Evolutionary conservation across 2,329 filamentous ascomycete species (phyloP).

Genomic region (Pseudogymnoascus sp.): DNA sequence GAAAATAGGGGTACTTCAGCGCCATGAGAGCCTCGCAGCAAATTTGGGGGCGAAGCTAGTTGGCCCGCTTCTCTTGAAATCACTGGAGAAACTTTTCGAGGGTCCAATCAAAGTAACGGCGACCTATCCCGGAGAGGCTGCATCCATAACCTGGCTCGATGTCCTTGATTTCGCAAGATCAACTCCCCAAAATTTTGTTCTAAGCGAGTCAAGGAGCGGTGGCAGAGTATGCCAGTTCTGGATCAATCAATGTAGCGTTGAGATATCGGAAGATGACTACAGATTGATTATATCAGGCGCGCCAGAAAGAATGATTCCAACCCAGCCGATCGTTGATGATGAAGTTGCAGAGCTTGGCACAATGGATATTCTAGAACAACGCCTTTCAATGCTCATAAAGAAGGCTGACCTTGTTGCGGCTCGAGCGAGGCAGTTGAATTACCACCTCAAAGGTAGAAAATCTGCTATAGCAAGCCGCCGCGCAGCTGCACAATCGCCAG

Average conservation of each 20-base stretch:
- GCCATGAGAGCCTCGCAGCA: constrained; percentile 78
- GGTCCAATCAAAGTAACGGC: constrained; percentile 52
- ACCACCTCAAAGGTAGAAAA: constrained; percentile 65
- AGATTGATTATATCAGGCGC: constrained; percentile 74
- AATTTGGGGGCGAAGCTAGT: constrained; percentile 77
- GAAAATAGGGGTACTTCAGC: constrained; percentile 59
- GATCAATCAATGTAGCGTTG: constrained; percentile 70
- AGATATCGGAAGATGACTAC: constrained; percentile 84
- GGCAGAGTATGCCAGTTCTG: constrained; percentile 70
- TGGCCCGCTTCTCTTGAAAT: constrained; percentile 73
- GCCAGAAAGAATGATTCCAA: constrained; percentile 71
- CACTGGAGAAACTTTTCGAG: constrained; percentile 79
- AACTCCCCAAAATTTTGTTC: constrained; percentile 67
- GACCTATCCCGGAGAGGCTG: constrained; percentile 47
- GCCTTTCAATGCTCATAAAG: constrained; percentile 67
- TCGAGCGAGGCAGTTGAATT: constrained; percentile 68
- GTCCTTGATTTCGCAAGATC: constrained; percentile 76
- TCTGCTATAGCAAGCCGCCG: constrained; percentile 62
- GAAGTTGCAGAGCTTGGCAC: constrained; percentile 79
- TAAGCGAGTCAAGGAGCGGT: constrained; percentile 61
- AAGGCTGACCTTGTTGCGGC: constrained; percentile 68
- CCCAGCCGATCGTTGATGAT: constrained; percentile 74
- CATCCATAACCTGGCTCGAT: constrained; percentile 70
- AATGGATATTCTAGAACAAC: constrained; percentile 73
- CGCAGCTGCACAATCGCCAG: constrained; percentile 29